Conservation (phyloP, 176 grass and related monocot species). For the Urochloa ruziziensis region DNA sequence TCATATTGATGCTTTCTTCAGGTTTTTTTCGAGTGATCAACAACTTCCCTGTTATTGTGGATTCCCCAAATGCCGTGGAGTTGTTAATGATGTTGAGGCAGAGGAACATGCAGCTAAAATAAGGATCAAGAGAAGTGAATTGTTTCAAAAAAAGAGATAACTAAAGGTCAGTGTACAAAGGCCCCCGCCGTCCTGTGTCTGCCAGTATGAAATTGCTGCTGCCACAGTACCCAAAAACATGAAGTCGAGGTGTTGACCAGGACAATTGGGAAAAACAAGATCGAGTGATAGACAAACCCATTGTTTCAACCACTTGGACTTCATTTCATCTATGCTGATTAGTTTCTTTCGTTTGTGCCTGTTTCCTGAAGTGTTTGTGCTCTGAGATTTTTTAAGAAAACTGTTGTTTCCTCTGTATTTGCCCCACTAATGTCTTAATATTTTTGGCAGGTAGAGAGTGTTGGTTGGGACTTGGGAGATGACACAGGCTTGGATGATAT, state of each 20-base stretch:
- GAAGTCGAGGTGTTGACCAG: background rate
- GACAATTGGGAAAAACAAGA: background rate
- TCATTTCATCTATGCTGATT: background rate
- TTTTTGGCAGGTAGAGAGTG: conserved; percentile 7
- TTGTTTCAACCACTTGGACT: background rate
- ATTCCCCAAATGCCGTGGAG: conserved; percentile 83
- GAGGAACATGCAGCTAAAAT: conserved; percentile 68
- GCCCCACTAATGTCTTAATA: background rate
- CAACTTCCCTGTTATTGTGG: conserved; percentile 90
- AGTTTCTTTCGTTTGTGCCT: background rate
- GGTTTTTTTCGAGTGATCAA: conserved; percentile 90
- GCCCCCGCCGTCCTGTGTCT: background rate
- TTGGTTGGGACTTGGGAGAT: conserved; percentile 18
- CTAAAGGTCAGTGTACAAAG: conserved; percentile 43
- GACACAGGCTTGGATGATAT: conserved; percentile 13
- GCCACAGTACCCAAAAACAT: background rate
- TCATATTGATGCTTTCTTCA: conserved; percentile 43
- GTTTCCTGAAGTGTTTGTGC: background rate
- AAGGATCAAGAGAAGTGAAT: conserved; percentile 68
- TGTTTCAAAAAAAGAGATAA: conserved; percentile 59
- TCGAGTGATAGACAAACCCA: background rate
- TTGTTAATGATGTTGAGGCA: conserved; percentile 96
- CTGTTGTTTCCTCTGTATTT: background rate
- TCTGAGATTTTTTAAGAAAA: background rate
- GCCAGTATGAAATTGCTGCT: background rate